phyloP scores from a whole-genome alignment of 1,284 basidiomycete species.

The Leccinum variabile region DNA sequence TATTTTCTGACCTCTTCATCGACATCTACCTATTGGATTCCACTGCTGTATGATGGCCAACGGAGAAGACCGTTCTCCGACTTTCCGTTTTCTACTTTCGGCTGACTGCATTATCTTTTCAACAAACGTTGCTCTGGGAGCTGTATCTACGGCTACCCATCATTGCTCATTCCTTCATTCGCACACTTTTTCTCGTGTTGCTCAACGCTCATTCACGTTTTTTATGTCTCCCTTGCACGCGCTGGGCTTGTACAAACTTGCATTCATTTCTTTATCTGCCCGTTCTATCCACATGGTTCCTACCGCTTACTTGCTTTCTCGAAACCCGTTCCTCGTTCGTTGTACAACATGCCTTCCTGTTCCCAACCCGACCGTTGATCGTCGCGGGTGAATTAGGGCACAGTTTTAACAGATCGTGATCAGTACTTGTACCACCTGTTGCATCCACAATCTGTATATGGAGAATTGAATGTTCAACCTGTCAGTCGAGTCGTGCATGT shows the following conservation, averaged over 20 bases:
- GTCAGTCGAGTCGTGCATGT: neutral
- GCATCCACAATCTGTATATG: constrained; percentile 25
- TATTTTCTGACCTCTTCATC: neutral
- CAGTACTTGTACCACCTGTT: constrained; percentile 24
- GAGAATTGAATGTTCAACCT: constrained; percentile 9
- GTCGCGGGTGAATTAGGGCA: constrained; percentile 19
- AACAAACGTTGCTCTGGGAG: neutral
- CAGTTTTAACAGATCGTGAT: constrained; percentile 6
- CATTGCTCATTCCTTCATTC: constrained; percentile 4
- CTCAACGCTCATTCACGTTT: constrained; percentile 14
- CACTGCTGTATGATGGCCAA: constrained; percentile 3
- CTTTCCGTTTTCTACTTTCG: neutral
- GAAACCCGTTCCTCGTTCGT: constrained; percentile 1
- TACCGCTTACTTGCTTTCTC: neutral
- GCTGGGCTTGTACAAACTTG: constrained; percentile 11
- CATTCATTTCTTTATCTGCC: neutral
- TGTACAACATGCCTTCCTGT: constrained; percentile 20
- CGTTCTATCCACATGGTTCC: constrained; percentile 1
- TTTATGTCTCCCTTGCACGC: neutral
- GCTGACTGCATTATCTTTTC: neutral
- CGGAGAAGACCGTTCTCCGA: neutral
- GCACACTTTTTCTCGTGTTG: neutral
- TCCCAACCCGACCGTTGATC: constrained; percentile 17
- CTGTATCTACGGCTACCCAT: neutral
- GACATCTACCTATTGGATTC: neutral